Base-by-base conservation (phyloP, 371 early-diverging fungal genomes). In the Funneliformis caledonium region DNA sequence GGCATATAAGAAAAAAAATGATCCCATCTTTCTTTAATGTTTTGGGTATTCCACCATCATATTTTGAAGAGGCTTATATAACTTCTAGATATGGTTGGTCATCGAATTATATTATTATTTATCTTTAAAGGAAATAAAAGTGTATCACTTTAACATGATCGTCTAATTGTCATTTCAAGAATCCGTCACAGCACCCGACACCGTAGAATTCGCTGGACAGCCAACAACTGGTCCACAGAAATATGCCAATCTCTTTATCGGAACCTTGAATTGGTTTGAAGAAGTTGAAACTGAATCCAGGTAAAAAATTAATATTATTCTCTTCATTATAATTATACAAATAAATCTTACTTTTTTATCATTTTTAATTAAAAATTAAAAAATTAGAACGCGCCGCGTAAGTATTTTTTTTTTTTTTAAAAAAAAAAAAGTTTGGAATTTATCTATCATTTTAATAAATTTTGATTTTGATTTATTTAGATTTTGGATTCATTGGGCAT, bases 191-290 rank as follows among this genome's bases (percentile, higher is more conserved):
- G 50, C 65, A 33, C 78, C 78, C 33, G 78, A 22, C 10, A 78
- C 31, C 12, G 43, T 31, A 61, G 43, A 37, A 19, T 45, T 47
- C 16, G 52, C 47, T 16, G 67, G 19, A 22, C 64, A 78, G 12
- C 42, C 61, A 37, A 67, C 52, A n/a, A 56, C 31, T 5, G 74
- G 74, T n/a, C 74, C n/a, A 42, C 43, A 76, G n/a, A 31, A 60
- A 31, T 76, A 76, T 61, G 60, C 61, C 19, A 76, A 76, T 76
- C 67, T 78, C 33, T 78, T 78, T 42, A 42, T 67, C 12, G 78
- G 78, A 43, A 78, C 78, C 31, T 50, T 78, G 50, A 68, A 78
- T 78, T 78, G 78, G 78, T 78, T 60, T 78, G 19, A 43, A 67
- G 68, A 65, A 43, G 48, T 60, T 48, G 42, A 48, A 47, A 67